Conservation (phyloP, 2,329 filamentous ascomycete genomes). For the Beauveria rudraprayagi region DNA sequence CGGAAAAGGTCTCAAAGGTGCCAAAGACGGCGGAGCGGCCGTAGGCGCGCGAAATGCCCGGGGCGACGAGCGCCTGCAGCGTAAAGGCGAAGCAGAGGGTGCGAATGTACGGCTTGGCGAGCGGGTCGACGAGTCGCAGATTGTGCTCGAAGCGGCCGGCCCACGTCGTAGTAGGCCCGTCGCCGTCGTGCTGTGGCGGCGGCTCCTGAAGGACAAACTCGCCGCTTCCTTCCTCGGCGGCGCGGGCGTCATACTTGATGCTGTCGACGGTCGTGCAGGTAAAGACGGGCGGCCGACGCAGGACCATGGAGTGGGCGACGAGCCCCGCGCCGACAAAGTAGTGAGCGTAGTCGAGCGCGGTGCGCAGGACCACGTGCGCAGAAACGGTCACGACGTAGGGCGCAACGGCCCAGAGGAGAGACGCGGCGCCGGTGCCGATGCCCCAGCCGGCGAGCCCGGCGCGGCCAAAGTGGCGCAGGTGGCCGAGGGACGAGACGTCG, state of each 20-base stretch:
- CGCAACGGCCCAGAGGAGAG: constrained; percentile 20
- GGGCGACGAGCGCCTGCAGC: constrained; percentile 19
- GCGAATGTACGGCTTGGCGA: constrained; percentile 20
- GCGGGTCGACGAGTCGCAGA: constrained; percentile 7
- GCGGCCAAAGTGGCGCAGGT: constrained; percentile 22
- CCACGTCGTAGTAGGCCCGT: neutral
- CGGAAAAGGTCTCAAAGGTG: constrained; percentile 21
- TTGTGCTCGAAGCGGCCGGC: constrained; percentile 13
- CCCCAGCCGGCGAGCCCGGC: constrained; percentile 28
- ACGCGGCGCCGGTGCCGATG: constrained; percentile 24
- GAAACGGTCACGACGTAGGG: constrained; percentile 23
- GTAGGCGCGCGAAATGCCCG: constrained; percentile 22
- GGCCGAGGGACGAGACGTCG: constrained; percentile 26
- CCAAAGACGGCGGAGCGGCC: constrained; percentile 17
- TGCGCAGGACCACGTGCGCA: constrained; percentile 20
- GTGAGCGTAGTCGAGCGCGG: constrained; percentile 21
- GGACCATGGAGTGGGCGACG: constrained; percentile 21
- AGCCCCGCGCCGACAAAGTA: constrained; percentile 21
- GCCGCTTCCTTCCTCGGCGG: constrained; percentile 11
- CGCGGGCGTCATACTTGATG: constrained; percentile 12
- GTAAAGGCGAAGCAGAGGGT: constrained; percentile 20
- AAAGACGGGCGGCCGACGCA: constrained; percentile 20
- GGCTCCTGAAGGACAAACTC: constrained; percentile 6
- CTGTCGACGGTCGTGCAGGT: constrained; percentile 14
- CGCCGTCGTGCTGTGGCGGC: neutral